phyloP scores from a whole-genome alignment of 2,329 filamentous ascomycete species.

The Chaetomiaceae sp. region DNA sequence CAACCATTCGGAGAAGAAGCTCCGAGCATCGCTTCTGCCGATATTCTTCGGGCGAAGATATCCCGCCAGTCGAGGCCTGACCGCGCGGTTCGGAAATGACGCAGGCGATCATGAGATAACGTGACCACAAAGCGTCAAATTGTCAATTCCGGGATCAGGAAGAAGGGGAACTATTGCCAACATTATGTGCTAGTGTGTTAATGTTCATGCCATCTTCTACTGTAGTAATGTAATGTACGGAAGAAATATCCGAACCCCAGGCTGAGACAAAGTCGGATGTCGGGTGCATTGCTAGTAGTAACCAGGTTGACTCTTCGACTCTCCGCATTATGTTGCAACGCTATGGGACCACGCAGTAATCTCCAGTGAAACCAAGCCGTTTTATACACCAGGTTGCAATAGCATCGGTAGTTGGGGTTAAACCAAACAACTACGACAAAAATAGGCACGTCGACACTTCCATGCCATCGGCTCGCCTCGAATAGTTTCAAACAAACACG shows the following conservation, averaged over 20 bases:
- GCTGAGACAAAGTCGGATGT: too few relatives aligned
- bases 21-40: background rate
- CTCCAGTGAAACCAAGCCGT: background rate
- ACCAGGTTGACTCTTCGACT: background rate
- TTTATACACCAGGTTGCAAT: background rate
- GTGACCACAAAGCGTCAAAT: background rate
- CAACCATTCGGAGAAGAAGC: background rate
- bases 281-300: too few relatives aligned
- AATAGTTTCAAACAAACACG: background rate
- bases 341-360: too few relatives aligned
- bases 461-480: background rate
- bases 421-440: background rate
- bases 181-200: background rate
- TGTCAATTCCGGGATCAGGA: background rate
- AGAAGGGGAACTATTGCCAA: too few relatives aligned
- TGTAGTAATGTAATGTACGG: too few relatives aligned
- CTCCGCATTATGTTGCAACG: too few relatives aligned
- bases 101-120: background rate
- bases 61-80: background rate
- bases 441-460: background rate
- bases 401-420: constrained; percentile 2
- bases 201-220: too few relatives aligned
- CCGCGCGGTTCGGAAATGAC: background rate
- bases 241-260: too few relatives aligned
- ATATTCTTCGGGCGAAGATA: background rate